Base-by-base conservation (phyloP, 768 basidiomycete genomes). In the Hydnum rufescens region DNA sequence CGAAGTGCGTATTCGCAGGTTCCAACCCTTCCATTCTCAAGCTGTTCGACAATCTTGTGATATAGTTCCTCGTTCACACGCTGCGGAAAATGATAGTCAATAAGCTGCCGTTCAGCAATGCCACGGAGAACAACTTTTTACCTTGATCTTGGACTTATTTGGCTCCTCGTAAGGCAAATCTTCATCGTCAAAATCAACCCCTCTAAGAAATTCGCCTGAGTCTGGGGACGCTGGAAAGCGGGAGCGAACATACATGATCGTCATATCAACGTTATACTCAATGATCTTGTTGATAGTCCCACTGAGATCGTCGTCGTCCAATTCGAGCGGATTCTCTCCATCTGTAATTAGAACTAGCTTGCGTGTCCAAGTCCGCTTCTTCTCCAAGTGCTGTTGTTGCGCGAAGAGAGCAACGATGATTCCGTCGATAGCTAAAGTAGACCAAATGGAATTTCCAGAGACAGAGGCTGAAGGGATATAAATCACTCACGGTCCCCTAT, bases 321-420 rank as follows among this genome's bases (percentile, higher is more conserved):
- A 60, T 59, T 83, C 78, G 52, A 83, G 75, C 2, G 75, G 76
- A 32, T 70, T 75, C 65, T 83, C 78, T 58, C 81, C 92, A 59
- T 97, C 88, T 0, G 93, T 97, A 19, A 96, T 63, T 16, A 96
- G 59, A 32, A 82, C 71, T 2, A 93, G 69, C 66, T 82, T 90
- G 51, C 86, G 75, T 1, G 82, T 83, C 87, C 87, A 93, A 0
- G 79, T 76, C 59, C 74, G 76, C 65, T 87, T 95, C 22, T 66
- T 75, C 29, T 63, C 70, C 32, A 90, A 70, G 59, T 84, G 75
- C 1, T 65, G 60, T 31, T 74, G 71, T 59, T 96, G 81, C 2
- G 83, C 81, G 63, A 93, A 80, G 49, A 88, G 72, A 2, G 73
- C 86, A 5, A 95, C 87, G 56, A 95, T 80, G 29, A 96, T 64